Base-by-base conservation (phyloP, 805 yeast genomes). In the Zygosaccharomyces bailii region DNA sequence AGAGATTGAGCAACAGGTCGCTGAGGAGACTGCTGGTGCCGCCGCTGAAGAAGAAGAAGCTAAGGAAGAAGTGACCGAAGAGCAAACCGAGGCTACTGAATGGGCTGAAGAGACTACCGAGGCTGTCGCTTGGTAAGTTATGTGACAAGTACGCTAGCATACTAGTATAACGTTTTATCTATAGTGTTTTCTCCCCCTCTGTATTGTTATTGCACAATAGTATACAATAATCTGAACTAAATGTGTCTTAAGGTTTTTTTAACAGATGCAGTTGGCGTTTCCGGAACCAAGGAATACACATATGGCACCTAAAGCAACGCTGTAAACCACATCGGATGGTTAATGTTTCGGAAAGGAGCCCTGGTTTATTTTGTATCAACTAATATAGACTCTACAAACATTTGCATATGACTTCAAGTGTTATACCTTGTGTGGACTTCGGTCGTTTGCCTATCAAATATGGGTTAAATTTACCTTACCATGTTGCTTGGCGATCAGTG, bases 1-100 rank as follows among this genome's bases (percentile, higher is more conserved):
- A 81, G 99, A 93, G 79, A 85, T 86, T 75, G 96, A 88, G 78
- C 74, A 73, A 67, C 80, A 75, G 61, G 78, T 73, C 63, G 79
- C 78, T 63, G 86, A 80, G 68, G 84, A 76, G 66, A 77, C 74
- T 59, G 80, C 76, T 65, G 88, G 79, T 72, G 83, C 84, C 80
- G 82, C 82, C 65, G 76, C 74, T 62, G 75, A 72, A 60, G 78
- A 74, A 65, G 79, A 81, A 61, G 80, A 76, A 63, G 87, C 80
- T 66, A 87, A 82, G 77, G 84, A 84, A 77, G 87, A 86, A 70
- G 88, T 83, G 68, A 73, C 80, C 48, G 76, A 81, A 67, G 88
- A 81, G 66, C 79, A 73, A 64, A 70, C 75, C 53, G 78, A 73
- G 61, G 76, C 82, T 65, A 82, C 75, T 59, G 81, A 76, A 73